These are phyloP conservation scores for Apiospora sp. DNA, from an alignment of 2,329 filamentous ascomycete genomes.

Conservation along the genomic window DNA sequence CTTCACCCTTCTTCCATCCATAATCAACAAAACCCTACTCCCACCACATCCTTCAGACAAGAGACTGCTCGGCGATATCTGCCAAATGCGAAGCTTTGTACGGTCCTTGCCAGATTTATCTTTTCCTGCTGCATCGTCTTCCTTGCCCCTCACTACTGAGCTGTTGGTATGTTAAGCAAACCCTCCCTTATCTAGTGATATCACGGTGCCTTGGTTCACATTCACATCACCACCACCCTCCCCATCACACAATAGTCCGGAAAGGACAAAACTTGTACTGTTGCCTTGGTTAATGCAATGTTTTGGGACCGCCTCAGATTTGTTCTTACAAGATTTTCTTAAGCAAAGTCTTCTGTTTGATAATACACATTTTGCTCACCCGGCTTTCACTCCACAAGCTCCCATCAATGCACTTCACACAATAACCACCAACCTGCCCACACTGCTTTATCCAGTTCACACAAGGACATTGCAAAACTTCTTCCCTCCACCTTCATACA, in stretches of 20 bases:
- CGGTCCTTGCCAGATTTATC: neutral
- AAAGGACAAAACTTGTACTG: neutral
- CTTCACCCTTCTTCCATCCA: neutral
- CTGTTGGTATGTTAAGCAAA: constrained; percentile 6
- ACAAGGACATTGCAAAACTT: neutral
- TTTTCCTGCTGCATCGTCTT: neutral
- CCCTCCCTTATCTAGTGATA: constrained; percentile 1
- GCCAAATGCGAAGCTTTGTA: neutral
- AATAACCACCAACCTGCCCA: neutral
- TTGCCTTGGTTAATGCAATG: neutral
- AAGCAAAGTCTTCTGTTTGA: neutral
- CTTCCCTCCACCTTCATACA: neutral
- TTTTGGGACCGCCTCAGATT: neutral
- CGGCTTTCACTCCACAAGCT: neutral
- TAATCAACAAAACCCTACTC: constrained; percentile 2
- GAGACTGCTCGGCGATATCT: neutral
- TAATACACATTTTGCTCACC: neutral
- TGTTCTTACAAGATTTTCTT: neutral
- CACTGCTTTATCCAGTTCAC: neutral
- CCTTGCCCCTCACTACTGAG: neutral
- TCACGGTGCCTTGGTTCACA: neutral
- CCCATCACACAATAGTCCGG: neutral
- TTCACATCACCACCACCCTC: neutral
- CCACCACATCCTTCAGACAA: neutral
- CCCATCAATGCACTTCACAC: neutral